phyloP scores from a whole-genome alignment of 2,329 filamentous ascomycete species.

The Cytospora leucostoma region DNA sequence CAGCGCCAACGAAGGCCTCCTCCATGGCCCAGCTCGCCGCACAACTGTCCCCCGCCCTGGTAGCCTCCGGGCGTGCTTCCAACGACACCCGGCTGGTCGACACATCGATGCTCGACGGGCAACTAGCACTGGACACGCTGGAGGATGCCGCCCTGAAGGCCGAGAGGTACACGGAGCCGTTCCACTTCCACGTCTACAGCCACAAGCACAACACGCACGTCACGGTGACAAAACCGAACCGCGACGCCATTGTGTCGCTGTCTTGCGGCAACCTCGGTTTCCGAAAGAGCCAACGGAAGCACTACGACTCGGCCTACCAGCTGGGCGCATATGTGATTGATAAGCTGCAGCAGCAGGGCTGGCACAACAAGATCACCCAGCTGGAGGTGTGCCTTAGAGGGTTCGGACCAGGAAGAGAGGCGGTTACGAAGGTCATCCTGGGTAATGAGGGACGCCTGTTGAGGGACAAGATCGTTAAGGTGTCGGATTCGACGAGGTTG shows the following conservation, averaged over 20 bases:
- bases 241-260: slow-evolving; percentile 76
- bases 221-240: slow-evolving; percentile 81
- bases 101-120: slow-evolving; percentile 27
- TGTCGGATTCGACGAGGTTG: slow-evolving; percentile 83
- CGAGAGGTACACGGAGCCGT: slow-evolving; percentile 58
- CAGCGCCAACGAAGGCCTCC: neutral
- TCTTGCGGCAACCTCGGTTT: slow-evolving; percentile 91
- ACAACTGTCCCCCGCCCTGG: slow-evolving; percentile 12
- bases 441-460: slow-evolving; percentile 80
- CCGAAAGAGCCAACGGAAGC: slow-evolving; percentile 74
- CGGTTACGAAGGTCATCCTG: slow-evolving; percentile 84
- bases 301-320: slow-evolving; percentile 92
- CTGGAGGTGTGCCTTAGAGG: slow-evolving; percentile 83
- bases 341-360: slow-evolving; percentile 79
- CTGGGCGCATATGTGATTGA: slow-evolving; percentile 80
- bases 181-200: slow-evolving; percentile 83
- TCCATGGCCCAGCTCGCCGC: slow-evolving; percentile 15
- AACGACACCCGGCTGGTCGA: slow-evolving; percentile 23
- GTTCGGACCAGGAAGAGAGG: slow-evolving; percentile 85
- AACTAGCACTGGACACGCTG: neutral
- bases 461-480: slow-evolving; percentile 71
- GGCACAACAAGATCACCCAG: slow-evolving; percentile 71
- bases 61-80: slow-evolving; percentile 23
- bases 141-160: slow-evolving; percentile 30
- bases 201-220: slow-evolving; percentile 96